Conservation (phyloP, 441 rosid species). For the Adansonia grandidieri region DNA sequence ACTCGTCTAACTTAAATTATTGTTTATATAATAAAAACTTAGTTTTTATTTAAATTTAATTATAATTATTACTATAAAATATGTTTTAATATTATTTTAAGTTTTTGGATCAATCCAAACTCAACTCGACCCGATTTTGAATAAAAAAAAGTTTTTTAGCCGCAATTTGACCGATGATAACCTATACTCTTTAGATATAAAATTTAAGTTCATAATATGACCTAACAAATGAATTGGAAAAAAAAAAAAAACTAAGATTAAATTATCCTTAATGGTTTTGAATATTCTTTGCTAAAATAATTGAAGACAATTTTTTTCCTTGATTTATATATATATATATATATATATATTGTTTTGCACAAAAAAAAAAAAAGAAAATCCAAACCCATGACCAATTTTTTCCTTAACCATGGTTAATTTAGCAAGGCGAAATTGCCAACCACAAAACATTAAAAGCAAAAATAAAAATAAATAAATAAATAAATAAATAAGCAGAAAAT, state of each 20-base stretch:
- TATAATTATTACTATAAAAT: no score
- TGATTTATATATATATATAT: neutral
- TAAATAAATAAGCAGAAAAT: neutral
- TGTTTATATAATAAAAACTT: no score
- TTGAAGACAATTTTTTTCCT: neutral
- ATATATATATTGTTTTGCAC: neutral
- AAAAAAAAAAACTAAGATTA: no score
- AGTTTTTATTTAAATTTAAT: no score
- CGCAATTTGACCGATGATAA: no score
- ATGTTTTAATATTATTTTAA: no score
- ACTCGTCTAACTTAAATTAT: no score
- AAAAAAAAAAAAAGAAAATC: neutral
- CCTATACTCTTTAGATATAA: neutral
- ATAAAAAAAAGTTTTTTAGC: no score
- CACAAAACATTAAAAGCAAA: neutral
- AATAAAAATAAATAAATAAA: neutral
- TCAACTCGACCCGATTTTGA: no score
- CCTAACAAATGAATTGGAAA: neutral
- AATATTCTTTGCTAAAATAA: neutral
- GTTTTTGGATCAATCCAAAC: no score
- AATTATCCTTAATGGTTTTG: neutral
- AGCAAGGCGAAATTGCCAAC: neutral
- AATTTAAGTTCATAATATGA: neutral
- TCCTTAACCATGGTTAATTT: constrained; percentile 23
- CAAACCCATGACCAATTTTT: neutral